Evolutionary conservation across 1,284 basidiomycete genomes (phyloP).

Genomic region (Cutaneotrichosporon sp.): DNA sequence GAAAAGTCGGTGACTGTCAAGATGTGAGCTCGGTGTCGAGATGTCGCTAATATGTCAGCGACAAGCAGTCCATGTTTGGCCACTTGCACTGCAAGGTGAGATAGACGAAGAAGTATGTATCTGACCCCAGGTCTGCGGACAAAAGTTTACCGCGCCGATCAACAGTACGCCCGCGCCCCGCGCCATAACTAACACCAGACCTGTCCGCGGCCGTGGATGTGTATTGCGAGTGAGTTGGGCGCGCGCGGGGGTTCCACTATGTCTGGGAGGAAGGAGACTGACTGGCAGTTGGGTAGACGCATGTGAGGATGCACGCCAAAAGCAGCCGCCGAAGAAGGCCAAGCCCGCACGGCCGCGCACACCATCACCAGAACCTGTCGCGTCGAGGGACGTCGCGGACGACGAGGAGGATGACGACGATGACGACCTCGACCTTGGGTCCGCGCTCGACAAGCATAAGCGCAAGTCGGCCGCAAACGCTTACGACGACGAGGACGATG

Average conservation of each 20-base stretch:
- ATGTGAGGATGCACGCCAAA: slow-evolving; percentile 39
- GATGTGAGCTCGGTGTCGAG: slow-evolving; percentile 23
- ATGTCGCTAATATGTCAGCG: slow-evolving; percentile 22
- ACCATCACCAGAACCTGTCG: slow-evolving; percentile 9
- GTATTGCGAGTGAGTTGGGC: slow-evolving; percentile 38
- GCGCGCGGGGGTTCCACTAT: too few relatives aligned
- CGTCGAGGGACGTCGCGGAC: slow-evolving; percentile 51
- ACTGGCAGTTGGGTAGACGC: slow-evolving; percentile 44
- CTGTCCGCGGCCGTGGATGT: slow-evolving; percentile 43
- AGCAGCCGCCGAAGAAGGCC: slow-evolving; percentile 31
- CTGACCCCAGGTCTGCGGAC: slow-evolving; percentile 31
- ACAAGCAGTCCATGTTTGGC: slow-evolving; percentile 40
- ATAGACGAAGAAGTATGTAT: neutral
- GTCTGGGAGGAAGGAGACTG: neutral
- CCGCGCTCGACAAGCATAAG: neutral
- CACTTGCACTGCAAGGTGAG: slow-evolving; percentile 36
- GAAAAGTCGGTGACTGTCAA: slow-evolving; percentile 42
- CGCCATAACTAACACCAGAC: slow-evolving; percentile 21
- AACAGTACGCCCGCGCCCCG: slow-evolving; percentile 30
- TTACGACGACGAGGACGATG: slow-evolving; percentile 16
- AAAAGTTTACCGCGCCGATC: slow-evolving; percentile 35
- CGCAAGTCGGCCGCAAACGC: slow-evolving; percentile 14
- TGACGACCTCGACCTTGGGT: slow-evolving; percentile 51
- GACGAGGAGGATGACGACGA: slow-evolving; percentile 58
- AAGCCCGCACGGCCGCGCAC: slow-evolving; percentile 6